Evolutionary conservation across 75 land plant species (phyloP), one percentile per base, ranked within the genome.

Genomic region (Selaginella tamariscina): DNA sequence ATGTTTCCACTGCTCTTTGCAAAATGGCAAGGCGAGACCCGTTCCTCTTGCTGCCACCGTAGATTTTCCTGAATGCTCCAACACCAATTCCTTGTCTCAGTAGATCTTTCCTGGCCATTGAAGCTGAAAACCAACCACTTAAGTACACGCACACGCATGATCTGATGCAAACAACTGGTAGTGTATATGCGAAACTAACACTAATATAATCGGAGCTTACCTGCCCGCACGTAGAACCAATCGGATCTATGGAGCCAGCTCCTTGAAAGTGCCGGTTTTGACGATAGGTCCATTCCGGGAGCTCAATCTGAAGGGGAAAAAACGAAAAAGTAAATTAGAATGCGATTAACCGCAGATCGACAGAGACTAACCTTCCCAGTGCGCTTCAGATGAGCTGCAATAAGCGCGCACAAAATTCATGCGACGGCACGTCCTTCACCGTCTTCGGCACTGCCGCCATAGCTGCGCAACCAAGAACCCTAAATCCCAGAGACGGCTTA

Each of bases 101-200:
- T 72, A 87, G 87, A 56, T 87, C 84, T 66, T 89, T 89, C 79
- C 94, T 87, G 24, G 94, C 91, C 82, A 89, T 89, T 2, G 91
- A 87, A 30, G 94, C 94, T 89, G 79, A 1, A 71, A 55, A 30
- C 15, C 49, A 39, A 39, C 49, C 49, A 39, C 5, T 39, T 15
- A 39, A 5, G 49, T 5, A 39, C 49, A 39, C 5, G 5, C 49
- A 39, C 5, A 5, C 49, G 15, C 49, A 5, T 15, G 49, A 39
- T 39, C 49, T 5, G 15, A 39, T 5, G 49, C 49, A 39, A 5
- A 5, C 49, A 5, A 5, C 15, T 15, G 5, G 49, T 39, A 39
- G 15, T n/a, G n/a, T n/a, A n/a, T n/a, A n/a, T n/a, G n/a, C n/a
- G n/a, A n/a, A n/a, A n/a, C n/a, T n/a, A n/a, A n/a, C n/a, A n/a